A percentile compares a stretch with the other conserved stretches of the same genome.
phyloP scores from a whole-genome alignment of 1,284 basidiomycete genomes.

The Pascua sp. region DNA sequence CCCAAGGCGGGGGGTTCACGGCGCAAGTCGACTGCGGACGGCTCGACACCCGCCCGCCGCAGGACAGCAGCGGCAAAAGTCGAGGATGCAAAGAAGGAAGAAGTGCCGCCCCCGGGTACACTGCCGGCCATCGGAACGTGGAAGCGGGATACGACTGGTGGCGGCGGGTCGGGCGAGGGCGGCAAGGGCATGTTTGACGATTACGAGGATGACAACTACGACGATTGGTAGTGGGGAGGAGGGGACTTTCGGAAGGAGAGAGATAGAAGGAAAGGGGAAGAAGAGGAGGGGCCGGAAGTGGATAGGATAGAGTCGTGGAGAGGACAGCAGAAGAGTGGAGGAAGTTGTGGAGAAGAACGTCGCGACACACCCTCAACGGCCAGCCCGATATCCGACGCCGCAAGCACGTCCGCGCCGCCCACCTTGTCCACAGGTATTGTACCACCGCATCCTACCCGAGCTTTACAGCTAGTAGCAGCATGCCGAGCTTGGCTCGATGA shows the following conservation, averaged over 20 bases:
- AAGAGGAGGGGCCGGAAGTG: neutral
- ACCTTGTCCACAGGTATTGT: too few species aligned
- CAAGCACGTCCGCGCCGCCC: too few species aligned
- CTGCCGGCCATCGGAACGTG: slow-evolving; percentile 39
- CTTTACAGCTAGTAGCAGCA: too few species aligned
- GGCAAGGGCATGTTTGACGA: slow-evolving; percentile 44
- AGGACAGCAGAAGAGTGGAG: too few species aligned
- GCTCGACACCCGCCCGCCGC: neutral
- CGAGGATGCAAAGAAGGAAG: slow-evolving; percentile 18
- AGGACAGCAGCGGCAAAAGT: neutral
- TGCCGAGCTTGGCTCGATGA: too few species aligned
- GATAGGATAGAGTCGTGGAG: neutral
- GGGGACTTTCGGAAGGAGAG: too few species aligned
- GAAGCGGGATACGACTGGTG: slow-evolving; percentile 58
- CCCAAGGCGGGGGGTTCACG: slow-evolving; percentile 9
- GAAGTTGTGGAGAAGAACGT: too few species aligned
- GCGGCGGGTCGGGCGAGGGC: slow-evolving; percentile 40
- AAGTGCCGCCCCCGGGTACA: slow-evolving; percentile 10
- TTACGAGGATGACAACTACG: slow-evolving; percentile 44
- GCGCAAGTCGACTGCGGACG: slow-evolving; percentile 9
- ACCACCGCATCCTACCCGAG: too few species aligned
- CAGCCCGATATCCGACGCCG: too few species aligned
- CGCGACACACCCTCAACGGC: too few species aligned
- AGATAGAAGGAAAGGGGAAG: neutral
- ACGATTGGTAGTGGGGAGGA: slow-evolving; percentile 29